Base-by-base conservation (phyloP, 129 eudicot species). In the Centrapalus pauciflorus region DNA sequence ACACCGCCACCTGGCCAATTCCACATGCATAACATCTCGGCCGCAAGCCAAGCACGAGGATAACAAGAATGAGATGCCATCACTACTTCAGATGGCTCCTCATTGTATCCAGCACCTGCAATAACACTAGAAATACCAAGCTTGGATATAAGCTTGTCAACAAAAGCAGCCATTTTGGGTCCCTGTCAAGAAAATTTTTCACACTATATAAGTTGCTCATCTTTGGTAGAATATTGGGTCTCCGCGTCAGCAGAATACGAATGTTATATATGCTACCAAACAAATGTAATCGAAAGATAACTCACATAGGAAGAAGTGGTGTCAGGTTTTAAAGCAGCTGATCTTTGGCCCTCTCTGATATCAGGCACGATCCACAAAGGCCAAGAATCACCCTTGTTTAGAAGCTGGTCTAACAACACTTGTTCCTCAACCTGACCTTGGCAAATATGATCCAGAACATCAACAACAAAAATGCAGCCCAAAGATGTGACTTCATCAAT, bases 1-100 rank as follows among this genome's bases (percentile, higher is more conserved):
- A 76, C 96, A 70, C 90, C 86, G 55, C 96, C 96, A 54, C 88
- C 84, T 72, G 73, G 67, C 99, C 99, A 93, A 65, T 89, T 80
- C 99, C 99, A 93, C 59, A 96, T 76, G 93, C 96, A 93, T 66
- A 93, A 67, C 51, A 93, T 82, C 81, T 93, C 95, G 38, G 88
- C 87, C 33, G 96, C 99, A 69, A 93, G 86, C 99, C 99, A 93
- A 38, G 87, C 92, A 64, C 90, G 96, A 33, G 75, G 58, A 61
- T 55, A 63, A 49, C 27, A 45, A 69, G 71, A 62, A 64, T 57
- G 65, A 59, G 79, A 58, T 61, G 70, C 10, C 61, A 35, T 49
- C 50, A 35, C 61, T 54, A 83, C 78, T 17, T 20, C 25, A 9
- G 49, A 55, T 67, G 74, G 66, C 49, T 69, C 74, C 67, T 70